Evolutionary conservation across 164 flowering plant species (phyloP), one percentile per base, ranked within the genome.

Genomic region (Stephania yunnanensis): DNA sequence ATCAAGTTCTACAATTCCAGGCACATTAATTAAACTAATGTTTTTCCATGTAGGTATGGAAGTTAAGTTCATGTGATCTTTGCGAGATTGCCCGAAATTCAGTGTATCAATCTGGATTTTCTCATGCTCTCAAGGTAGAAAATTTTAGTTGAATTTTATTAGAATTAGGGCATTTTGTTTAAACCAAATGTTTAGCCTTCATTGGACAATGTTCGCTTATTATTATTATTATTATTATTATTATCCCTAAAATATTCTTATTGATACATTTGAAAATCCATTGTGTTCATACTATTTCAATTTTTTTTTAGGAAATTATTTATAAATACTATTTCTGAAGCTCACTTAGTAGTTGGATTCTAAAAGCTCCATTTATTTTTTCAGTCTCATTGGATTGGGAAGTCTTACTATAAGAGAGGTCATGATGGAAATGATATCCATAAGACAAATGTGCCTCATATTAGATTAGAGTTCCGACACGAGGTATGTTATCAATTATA

Each of bases 41-140:
- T 10, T 31, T 74, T 64, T 17, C 19, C 61, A 68, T 73, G 55
- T 89, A 95, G 97, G 97, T 95, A 2, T 95, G 99, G 99, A 95
- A 93, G 85, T 80, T 95, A 74, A 95, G 93, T 82, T 79, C 98
- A 19, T 93, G 98, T 78, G 99, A 95, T 82, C 81, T 93, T 9
- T 95, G 99, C 87, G 98, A 95, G 84, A 92, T 93, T 80, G 98
- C 99, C 10, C 91, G 98, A 22, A 95, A 95, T 82, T 95, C 98
- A 61, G 99, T 95, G 31, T 86, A 86, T 76, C 97, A 93, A 71
- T 95, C 98, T 46, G 99, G 99, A 68, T 95, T 95, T 79, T 92
- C 99, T 68, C 98, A 95, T 88, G 93, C 91, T 46, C 74, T 89
- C 55, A 95, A 95, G 95, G 99, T 95, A 84, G 20, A 44, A 44